Conservation (phyloP, 176 grass and related monocot species). For the Phoenix roebelenii region DNA sequence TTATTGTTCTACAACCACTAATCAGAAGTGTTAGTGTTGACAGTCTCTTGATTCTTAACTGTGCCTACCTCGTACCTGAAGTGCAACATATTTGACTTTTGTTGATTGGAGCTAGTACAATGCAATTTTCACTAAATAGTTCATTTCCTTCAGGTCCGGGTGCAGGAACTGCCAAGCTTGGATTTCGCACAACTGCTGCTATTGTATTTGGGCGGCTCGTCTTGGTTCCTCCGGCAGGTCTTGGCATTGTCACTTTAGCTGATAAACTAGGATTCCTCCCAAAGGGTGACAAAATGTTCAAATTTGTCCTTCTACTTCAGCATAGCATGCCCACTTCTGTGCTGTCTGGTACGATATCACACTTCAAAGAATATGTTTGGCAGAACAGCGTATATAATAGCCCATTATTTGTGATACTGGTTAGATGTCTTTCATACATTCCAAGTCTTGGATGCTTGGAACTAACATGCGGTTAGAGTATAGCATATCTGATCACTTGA, state of each 20-base stretch:
- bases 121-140: not conserved
- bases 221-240: conserved; percentile 79
- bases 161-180: conserved; percentile 88
- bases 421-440: too few species aligned
- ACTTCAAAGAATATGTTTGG: not conserved
- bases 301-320: conserved; percentile 91
- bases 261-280: conserved; percentile 89
- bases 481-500: too few species aligned
- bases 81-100: too few species aligned
- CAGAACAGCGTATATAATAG: too few species aligned
- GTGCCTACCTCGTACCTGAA: too few species aligned
- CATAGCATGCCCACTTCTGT: conserved; percentile 98
- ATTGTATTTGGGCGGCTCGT: conserved; percentile 79
- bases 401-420: too few species aligned
- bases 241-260: conserved; percentile 63
- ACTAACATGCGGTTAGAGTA: too few species aligned
- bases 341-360: conserved; percentile 57
- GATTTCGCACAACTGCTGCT: conserved; percentile 62
- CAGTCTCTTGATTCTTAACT: too few species aligned
- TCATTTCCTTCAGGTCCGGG: conserved; percentile 59
- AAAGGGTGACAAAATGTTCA: conserved; percentile 91
- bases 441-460: too few species aligned
- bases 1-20: too few species aligned
- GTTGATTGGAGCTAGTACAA: too few species aligned
- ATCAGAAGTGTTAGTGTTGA: too few species aligned